Evolutionary conservation across 2,329 filamentous ascomycete genomes (phyloP).

Genomic region (Paecilomyces niveus): DNA sequence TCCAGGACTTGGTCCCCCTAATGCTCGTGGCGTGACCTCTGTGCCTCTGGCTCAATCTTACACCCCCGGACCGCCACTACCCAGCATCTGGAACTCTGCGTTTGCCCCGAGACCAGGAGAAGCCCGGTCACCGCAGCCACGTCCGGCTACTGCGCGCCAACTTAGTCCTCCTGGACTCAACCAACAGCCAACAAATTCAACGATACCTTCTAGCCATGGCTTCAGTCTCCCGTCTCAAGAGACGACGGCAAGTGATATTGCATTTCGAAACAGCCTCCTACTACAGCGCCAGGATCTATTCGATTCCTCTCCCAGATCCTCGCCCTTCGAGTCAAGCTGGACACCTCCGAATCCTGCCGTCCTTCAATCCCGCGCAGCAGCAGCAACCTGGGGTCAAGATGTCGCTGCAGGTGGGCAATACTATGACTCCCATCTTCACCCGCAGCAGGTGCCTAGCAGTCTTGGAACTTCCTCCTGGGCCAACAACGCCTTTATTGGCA

Average conservation of each 20-base stretch:
- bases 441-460: constrained; percentile 18
- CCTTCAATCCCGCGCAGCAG: constrained; percentile 9
- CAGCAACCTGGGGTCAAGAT: constrained; percentile 18
- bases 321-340: constrained; percentile 18
- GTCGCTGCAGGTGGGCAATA: constrained; percentile 3
- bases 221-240: constrained; percentile 17
- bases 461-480: constrained; percentile 26
- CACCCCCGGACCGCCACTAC: constrained; percentile 21
- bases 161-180: constrained; percentile 28
- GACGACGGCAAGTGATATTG: constrained; percentile 17
- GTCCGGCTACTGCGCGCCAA: constrained; percentile 17
- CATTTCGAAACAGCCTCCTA: constrained; percentile 21
- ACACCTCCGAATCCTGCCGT: constrained; percentile 10
- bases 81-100: constrained; percentile 37
- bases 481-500: constrained; percentile 30
- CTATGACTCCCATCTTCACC: constrained; percentile 10
- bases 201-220: constrained; percentile 7
- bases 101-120: constrained; percentile 40
- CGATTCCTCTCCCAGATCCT: constrained; percentile 7
- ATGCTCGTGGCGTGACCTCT: constrained; percentile 12
- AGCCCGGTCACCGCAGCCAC: constrained; percentile 28
- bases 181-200: constrained; percentile 13
- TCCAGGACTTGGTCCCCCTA: constrained; percentile 23
- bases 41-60: constrained; percentile 24
- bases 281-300: constrained; percentile 12